Evolutionary conservation across 768 basidiomycete genomes (phyloP).

Genomic region (Leccinum arenicola): DNA sequence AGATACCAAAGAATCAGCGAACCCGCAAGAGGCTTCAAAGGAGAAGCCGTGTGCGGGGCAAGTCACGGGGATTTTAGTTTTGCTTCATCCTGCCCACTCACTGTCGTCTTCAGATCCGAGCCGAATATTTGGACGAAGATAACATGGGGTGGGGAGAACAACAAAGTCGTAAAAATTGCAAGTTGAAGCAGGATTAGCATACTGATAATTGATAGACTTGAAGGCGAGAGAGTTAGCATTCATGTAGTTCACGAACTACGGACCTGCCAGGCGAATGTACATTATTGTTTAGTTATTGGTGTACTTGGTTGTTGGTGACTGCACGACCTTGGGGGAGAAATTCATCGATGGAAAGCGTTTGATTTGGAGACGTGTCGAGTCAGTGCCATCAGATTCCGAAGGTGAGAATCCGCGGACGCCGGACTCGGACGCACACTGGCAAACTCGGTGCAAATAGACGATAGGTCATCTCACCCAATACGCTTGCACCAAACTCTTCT

Average conservation of each 20-base stretch:
- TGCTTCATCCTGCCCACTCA: background rate
- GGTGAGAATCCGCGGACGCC: background rate
- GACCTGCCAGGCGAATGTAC: background rate
- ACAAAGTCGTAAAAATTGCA: slow-evolving; percentile 9
- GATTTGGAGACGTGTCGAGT: background rate
- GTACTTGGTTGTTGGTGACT: background rate
- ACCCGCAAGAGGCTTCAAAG: slow-evolving; percentile 19
- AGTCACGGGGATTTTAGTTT: background rate
- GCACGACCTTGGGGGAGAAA: background rate
- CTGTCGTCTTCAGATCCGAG: slow-evolving; percentile 13
- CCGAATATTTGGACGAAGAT: slow-evolving; percentile 27
- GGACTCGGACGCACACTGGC: no score
- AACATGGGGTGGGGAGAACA: slow-evolving; percentile 27
- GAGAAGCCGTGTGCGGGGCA: slow-evolving; percentile 20
- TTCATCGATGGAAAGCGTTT: background rate
- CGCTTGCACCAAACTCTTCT: background rate
- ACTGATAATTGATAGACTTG: background rate
- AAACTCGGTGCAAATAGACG: background rate
- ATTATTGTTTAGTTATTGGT: background rate
- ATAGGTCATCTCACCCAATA: background rate
- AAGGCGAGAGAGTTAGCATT: background rate
- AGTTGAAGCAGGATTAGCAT: background rate
- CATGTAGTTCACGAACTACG: background rate
- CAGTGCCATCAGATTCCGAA: no score
- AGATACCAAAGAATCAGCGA: background rate